Percentiles rank a stretch among this genome's conserved stretches.
These are phyloP conservation scores for Ploettnerulaceae sp. DNA, from an alignment of 2,329 filamentous ascomycete genomes.

Conservation along the genomic window DNA sequence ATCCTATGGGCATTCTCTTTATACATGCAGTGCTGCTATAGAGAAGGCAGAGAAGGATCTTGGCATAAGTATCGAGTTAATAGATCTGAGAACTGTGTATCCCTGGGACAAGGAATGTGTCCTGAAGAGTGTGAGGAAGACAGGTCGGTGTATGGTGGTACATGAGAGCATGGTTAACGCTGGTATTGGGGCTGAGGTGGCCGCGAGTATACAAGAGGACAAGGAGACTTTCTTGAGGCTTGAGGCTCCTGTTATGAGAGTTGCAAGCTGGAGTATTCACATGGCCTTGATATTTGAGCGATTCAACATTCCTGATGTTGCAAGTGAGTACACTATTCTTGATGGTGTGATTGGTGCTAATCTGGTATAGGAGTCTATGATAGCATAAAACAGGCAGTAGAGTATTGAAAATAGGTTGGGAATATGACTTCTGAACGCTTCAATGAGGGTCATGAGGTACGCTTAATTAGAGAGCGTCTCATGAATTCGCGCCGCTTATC, in stretches of 20 bases:
- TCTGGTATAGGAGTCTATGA: conserved; percentile 32
- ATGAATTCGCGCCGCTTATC: no score
- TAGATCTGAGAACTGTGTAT: conserved; percentile 67
- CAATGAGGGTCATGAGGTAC: no score
- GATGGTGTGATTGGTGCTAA: conserved; percentile 13
- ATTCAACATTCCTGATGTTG: conserved; percentile 64
- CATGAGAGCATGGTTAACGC: conserved; percentile 74
- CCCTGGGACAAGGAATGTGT: conserved; percentile 67
- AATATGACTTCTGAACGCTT: no score
- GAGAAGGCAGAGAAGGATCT: conserved; percentile 62
- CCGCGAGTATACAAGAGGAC: conserved; percentile 63
- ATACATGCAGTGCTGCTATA: conserved; percentile 62
- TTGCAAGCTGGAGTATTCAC: conserved; percentile 67
- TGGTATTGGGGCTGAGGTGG: conserved; percentile 67
- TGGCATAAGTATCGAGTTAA: conserved; percentile 61
- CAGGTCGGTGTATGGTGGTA: conserved; percentile 63
- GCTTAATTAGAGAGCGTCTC: no score
- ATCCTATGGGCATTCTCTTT: conserved; percentile 67
- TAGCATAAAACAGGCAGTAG: conserved; percentile 31
- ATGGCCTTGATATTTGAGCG: conserved; percentile 61
- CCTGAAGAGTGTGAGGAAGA: conserved; percentile 63
- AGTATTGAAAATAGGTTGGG: conserved; percentile 23
- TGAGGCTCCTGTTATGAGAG: conserved; percentile 65
- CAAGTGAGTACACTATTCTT: conserved; percentile 47
- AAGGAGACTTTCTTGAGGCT: conserved; percentile 58